These are phyloP conservation scores for Cronartium ribicola DNA, from an alignment of 1,284 basidiomycete genomes.

Conservation along the genomic window DNA sequence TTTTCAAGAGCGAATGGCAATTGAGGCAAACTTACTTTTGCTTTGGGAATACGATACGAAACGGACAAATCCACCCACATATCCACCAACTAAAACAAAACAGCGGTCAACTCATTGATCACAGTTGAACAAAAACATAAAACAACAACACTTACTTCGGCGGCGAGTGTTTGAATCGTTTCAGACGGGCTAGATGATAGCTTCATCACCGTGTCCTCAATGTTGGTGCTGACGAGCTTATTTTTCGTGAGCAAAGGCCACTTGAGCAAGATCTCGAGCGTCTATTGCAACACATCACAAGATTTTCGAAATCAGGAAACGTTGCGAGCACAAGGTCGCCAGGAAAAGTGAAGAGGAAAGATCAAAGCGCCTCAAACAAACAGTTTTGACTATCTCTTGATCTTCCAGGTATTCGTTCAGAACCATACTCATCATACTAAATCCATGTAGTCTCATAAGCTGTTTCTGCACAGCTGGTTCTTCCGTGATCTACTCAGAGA, in stretches of 20 bases:
- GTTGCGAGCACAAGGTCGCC: slow-evolving; percentile 27
- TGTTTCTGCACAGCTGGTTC: slow-evolving; percentile 73
- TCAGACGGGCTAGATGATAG: slow-evolving; percentile 57
- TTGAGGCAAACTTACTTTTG: slow-evolving; percentile 55
- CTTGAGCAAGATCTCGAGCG: slow-evolving; percentile 64
- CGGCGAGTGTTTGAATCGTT: slow-evolving; percentile 60
- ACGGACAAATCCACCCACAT: slow-evolving; percentile 71
- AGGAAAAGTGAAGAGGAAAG: slow-evolving; percentile 37
- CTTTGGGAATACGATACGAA: slow-evolving; percentile 79
- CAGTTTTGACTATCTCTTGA: slow-evolving; percentile 65
- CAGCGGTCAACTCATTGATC: slow-evolving; percentile 19
- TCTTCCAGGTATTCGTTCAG: slow-evolving; percentile 74
- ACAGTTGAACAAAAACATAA: not conserved
- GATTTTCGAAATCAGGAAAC: not conserved
- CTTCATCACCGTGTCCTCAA: slow-evolving; percentile 64
- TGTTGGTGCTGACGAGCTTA: slow-evolving; percentile 84
- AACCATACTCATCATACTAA: slow-evolving; percentile 84
- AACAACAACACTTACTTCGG: slow-evolving; percentile 57
- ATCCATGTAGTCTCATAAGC: slow-evolving; percentile 87
- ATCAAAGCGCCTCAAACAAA: slow-evolving; percentile 51
- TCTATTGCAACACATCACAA: slow-evolving; percentile 54
- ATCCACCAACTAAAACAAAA: slow-evolving; percentile 59
- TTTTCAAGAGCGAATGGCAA: slow-evolving; percentile 13
- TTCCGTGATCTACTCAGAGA: slow-evolving; percentile 68
- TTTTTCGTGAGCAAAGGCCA: slow-evolving; percentile 87